Evolutionary conservation across 169 alveolate species (phyloP).

Genomic region (Cryptosporidium felis): DNA sequence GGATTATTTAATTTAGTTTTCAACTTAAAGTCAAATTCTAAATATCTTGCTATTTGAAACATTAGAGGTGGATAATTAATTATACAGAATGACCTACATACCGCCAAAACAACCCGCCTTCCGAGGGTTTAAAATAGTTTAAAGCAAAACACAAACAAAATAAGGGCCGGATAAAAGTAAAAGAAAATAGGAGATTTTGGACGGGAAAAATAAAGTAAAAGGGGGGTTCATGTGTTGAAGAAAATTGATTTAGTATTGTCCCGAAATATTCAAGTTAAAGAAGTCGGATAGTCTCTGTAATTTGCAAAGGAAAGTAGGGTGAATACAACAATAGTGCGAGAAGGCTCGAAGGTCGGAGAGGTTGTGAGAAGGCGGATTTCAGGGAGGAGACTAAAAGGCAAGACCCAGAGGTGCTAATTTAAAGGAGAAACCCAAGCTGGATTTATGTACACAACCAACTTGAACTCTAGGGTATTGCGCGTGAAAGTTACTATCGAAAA

Average conservation of each 20-base stretch:
- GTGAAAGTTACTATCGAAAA: neutral
- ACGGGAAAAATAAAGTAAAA: constrained; percentile 8
- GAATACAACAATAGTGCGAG: neutral
- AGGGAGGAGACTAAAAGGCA: constrained; percentile 11
- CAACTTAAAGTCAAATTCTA: no score
- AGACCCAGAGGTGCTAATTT: neutral
- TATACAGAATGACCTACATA: neutral
- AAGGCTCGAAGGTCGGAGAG: neutral
- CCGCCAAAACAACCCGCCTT: constrained; percentile 25
- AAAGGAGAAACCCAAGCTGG: neutral
- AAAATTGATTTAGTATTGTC: neutral
- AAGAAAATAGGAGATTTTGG: constrained; percentile 14
- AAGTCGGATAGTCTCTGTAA: neutral
- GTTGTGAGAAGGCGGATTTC: neutral
- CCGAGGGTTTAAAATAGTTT: constrained; percentile 37
- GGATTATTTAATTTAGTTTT: no score
- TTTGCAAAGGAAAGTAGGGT: neutral
- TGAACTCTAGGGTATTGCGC: neutral
- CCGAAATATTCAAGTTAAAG: constrained; percentile 4
- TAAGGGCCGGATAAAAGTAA: constrained; percentile 6
- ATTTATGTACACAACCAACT: neutral
- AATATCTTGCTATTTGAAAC: no score
- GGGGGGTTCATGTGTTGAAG: constrained; percentile 33
- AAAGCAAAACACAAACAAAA: constrained; percentile 4
- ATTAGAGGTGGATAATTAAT: neutral